Base-by-base conservation (phyloP, 1,284 basidiomycete species). In the Cutaneotrichosporon sp. region DNA sequence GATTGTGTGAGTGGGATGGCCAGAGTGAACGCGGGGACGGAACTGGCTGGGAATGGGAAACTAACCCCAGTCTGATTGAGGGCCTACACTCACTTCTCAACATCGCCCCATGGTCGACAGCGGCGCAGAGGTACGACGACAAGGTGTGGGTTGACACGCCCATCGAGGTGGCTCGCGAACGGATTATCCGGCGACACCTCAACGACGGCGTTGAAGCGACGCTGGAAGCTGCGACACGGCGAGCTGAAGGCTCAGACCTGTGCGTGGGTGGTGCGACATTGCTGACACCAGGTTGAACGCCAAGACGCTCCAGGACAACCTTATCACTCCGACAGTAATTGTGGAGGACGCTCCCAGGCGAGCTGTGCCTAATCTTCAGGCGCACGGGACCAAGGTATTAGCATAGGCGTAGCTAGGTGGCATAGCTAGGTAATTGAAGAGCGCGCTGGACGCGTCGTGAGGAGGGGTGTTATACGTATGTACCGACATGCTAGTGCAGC, bases 251-350 rank as follows among this genome's bases (percentile, higher is more conserved):
- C 8, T 43, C 37, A 3, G 54, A 55, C 37, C 31, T 54, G 52
- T 53, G 26, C 3, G 49, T 44, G 25, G 14, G 14, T 11, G 3
- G 16, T 10, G 16, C 5, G 9, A 17, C 7, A 17, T 16, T 31
- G 16, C 46, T 47, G 39, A 53, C 46, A 7, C 26, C 22, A 54
- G 46, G n/a, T 14, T 55, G 25, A 55, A 55, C 24, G 53, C 48
- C 3, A 26, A 26, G 22, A 46, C 45, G n/a, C 27, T 55, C n/a
- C 26, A 29, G 24, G 20, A 22, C 0, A 51, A 51, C 27, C 37
- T 51, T 5, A 12, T 55, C 16, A 12, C 44, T 3, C 53, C 53
- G 1, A 47, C 44, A 9, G 46, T 38, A 8, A 12, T 46, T 5
- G 32, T 46, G 7, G 20, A 46, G 32, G 44, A 46, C 44, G 33